phyloP scores from a whole-genome alignment of 306 rosid species.

The Ceratonia siliqua region DNA sequence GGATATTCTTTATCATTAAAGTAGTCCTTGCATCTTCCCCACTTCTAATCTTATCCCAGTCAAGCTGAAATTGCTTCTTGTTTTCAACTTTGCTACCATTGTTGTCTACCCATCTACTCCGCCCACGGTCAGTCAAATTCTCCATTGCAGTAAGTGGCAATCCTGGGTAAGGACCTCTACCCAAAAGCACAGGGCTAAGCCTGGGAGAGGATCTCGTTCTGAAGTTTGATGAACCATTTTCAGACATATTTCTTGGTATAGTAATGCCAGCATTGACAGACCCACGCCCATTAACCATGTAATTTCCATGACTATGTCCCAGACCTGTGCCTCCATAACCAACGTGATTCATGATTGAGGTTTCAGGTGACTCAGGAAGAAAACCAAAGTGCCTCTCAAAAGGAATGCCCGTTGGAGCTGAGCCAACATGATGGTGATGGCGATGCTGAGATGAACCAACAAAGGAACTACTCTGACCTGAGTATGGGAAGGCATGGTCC shows the following conservation, averaged over 20 bases:
- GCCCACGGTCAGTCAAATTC: conserved; percentile 54
- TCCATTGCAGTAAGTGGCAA: conserved; percentile 43
- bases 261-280: conserved; percentile 43
- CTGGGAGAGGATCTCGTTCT: conserved; percentile 59
- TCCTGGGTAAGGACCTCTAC: conserved; percentile 54
- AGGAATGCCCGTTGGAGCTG: conserved; percentile 66
- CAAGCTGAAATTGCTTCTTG: conserved; percentile 73
- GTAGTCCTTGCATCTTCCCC: conserved; percentile 71
- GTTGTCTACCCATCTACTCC: conserved; percentile 54
- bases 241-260: conserved; percentile 53
- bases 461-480: conserved; percentile 46
- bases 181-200: conserved; percentile 52
- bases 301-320: conserved; percentile 49
- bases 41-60: conserved; percentile 53
- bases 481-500: conserved; percentile 52
- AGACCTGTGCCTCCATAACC: conserved; percentile 49
- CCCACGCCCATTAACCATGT: conserved; percentile 44
- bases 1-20: conserved; percentile 73
- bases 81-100: conserved; percentile 48
- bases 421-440: conserved; percentile 57
- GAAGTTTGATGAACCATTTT: conserved; percentile 56
- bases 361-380: conserved; percentile 63
- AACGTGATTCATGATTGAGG: conserved; percentile 51
- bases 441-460: conserved; percentile 41
- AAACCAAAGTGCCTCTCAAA: conserved; percentile 63